Evolutionary conservation across 106 monocot species (phyloP).

Genomic region (Iris macrosiphon): DNA sequence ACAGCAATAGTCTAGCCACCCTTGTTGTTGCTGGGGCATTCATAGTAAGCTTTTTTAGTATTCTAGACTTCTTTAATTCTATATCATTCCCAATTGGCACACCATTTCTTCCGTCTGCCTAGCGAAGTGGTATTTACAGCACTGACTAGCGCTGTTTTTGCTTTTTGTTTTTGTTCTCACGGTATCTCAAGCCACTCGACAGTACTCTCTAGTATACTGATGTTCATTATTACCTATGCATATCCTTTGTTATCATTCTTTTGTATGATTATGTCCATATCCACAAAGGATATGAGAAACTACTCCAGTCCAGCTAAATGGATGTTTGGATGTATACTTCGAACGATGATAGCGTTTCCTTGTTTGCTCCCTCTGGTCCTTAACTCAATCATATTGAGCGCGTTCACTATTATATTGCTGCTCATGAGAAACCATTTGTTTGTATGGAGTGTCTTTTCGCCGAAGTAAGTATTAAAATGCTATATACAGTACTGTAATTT

Average conservation of each 20-base stretch:
- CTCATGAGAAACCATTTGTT: constrained; percentile 94
- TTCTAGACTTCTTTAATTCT: background rate
- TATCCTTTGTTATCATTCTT: constrained; percentile 61
- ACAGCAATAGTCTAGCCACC: constrained; percentile 87
- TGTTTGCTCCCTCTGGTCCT: constrained; percentile 76
- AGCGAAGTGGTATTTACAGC: background rate
- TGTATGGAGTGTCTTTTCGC: constrained; percentile 98
- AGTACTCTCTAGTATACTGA: constrained; percentile 67
- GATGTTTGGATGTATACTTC: constrained; percentile 29
- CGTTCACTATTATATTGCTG: constrained; percentile 73
- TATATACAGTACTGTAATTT: background rate
- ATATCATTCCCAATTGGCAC: background rate
- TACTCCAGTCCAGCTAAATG: constrained; percentile 4
- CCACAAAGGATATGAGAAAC: constrained; percentile 18
- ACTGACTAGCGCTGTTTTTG: constrained; percentile 7
- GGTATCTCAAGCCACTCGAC: constrained; percentile 83
- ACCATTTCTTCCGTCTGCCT: too few species aligned
- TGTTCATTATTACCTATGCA: constrained; percentile 85
- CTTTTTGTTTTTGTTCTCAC: constrained; percentile 27
- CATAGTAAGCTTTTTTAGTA: constrained; percentile 43
- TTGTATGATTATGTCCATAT: constrained; percentile 44
- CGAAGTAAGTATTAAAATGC: constrained; percentile 59
- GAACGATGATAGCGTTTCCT: constrained; percentile 47
- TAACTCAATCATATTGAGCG: constrained; percentile 65
- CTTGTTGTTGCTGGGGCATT: constrained; percentile 98